These are phyloP conservation scores for Alnus rubra DNA, from an alignment of 306 rosid genomes.

Conservation along the genomic window DNA sequence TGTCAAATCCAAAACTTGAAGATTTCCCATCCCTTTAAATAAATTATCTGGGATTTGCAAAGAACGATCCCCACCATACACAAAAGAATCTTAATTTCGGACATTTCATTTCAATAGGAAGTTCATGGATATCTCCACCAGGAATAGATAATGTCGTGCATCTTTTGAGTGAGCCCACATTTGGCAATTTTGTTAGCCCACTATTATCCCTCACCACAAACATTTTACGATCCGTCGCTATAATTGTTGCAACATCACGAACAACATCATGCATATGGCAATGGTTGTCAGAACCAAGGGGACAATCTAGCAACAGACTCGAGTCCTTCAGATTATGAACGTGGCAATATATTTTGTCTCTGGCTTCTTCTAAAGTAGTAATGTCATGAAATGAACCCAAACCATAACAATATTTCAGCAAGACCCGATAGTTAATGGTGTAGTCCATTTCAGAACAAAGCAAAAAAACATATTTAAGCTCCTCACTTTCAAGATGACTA, in stretches of 20 bases:
- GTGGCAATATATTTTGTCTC: neutral
- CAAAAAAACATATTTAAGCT: conserved; percentile 27
- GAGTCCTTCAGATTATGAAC: neutral
- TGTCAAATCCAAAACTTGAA: conserved; percentile 5
- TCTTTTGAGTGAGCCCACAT: neutral
- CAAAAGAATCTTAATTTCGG: neutral
- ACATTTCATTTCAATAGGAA: conserved; percentile 6
- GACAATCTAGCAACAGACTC: neutral
- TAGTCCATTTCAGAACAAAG: conserved; percentile 24
- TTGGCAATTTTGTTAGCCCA: neutral
- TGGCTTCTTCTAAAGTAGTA: neutral
- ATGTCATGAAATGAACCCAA: conserved; percentile 15
- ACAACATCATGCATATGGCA: conserved; percentile 18
- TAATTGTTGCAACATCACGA: neutral
- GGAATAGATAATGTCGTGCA: neutral
- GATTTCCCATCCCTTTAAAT: neutral
- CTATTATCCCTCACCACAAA: accelerated
- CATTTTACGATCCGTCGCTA: conserved; percentile 5
- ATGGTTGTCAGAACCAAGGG: accelerated
- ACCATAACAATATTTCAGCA: conserved; percentile 25
- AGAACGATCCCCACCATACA: accelerated
- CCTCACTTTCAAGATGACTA: conserved; percentile 11
- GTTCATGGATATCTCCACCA: neutral
- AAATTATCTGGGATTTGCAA: neutral
- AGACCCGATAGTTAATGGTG: neutral